Base-by-base conservation (phyloP, 371 early-diverging fungal species). In the Rhizopus sp. region DNA sequence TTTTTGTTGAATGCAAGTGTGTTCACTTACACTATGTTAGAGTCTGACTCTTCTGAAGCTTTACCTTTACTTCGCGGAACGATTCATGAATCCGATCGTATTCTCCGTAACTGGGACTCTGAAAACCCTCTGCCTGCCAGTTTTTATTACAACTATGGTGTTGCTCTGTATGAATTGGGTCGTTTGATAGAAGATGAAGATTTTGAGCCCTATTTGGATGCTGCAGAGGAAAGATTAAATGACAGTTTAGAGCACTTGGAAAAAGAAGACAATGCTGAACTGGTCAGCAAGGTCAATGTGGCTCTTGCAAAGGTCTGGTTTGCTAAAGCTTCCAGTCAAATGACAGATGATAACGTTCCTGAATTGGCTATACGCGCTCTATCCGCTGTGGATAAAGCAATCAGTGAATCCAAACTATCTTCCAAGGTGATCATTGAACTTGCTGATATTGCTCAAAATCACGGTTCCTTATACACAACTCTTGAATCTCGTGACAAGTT, bases 71-170 rank as follows among this genome's bases (percentile, higher is more conserved):
- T 85, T 44, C 81, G 85, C 30, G 85, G 85, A 13, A 81, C 83
- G 0, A 75, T 85, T 55, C 83, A 85, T 54, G 85, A 85, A 53
- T 83, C 81, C 10, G 85, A 85, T 51, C 70, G 85, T 42, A 85
- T 85, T 62, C 54, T 83, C 15, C 82, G 85, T 8, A 85, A 85
- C 63, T 77, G 79, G 67, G 61, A 64, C 31, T 53, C 46, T 2
- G 57, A 63, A 8, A 60, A 63, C 0, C 57, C 69, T n/a, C 62
- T 73, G 3, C 80, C 82, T 15, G 60, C 75, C 10, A 59, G 70
- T 16, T 83, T 83, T 60, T 77, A 85, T 51, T 77, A 72, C 9
- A 78, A 78, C 7, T 85, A 85, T 30, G 85, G 82, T 2, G 78
- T 80, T 3, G 82, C 83, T 3, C 56, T 85, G 29, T 81, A 79